Conservation (phyloP, 2,329 filamentous ascomycete genomes). For the Colletotrichum sp. region DNA sequence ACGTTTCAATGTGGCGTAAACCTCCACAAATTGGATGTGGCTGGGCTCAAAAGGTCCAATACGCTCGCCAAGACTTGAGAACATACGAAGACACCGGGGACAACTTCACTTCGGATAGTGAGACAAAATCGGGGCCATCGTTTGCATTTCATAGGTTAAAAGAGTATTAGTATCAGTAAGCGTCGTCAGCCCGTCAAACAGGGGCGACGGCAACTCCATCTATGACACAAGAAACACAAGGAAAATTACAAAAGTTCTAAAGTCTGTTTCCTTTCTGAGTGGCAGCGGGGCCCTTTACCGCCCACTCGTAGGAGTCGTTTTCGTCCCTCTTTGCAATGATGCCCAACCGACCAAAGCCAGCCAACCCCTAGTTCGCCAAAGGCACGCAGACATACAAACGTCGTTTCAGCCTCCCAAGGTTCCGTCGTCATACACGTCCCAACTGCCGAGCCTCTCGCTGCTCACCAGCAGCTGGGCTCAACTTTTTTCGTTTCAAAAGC, state of each 20-base stretch:
- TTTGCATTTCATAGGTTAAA: background rate
- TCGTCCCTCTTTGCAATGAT: slow-evolving; percentile 18
- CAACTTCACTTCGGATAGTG: background rate
- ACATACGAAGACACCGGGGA: background rate
- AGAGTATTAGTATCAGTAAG: slow-evolving; percentile 19
- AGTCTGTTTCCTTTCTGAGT: slow-evolving; percentile 3
- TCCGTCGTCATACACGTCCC: slow-evolving; percentile 22
- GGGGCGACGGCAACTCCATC: slow-evolving; percentile 3
- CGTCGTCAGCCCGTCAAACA: background rate
- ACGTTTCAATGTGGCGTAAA: background rate
- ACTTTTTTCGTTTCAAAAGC: slow-evolving; percentile 13
- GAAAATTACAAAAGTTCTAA: slow-evolving; percentile 22
- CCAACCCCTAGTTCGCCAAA: slow-evolving; percentile 19
- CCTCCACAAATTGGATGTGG: background rate
- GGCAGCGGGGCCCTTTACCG: background rate
- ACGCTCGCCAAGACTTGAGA: background rate
- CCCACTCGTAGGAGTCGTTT: slow-evolving; percentile 2
- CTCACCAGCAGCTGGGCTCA: slow-evolving; percentile 1
- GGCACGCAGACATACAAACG: slow-evolving; percentile 22
- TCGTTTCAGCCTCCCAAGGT: slow-evolving; percentile 19
- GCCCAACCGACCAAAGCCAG: slow-evolving; percentile 17
- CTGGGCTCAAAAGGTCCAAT: background rate
- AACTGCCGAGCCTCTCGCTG: slow-evolving; percentile 6
- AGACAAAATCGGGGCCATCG: background rate
- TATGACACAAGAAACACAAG: slow-evolving; percentile 16